Base-by-base conservation (phyloP, 345 rosid species). In the Lepidium africanum region DNA sequence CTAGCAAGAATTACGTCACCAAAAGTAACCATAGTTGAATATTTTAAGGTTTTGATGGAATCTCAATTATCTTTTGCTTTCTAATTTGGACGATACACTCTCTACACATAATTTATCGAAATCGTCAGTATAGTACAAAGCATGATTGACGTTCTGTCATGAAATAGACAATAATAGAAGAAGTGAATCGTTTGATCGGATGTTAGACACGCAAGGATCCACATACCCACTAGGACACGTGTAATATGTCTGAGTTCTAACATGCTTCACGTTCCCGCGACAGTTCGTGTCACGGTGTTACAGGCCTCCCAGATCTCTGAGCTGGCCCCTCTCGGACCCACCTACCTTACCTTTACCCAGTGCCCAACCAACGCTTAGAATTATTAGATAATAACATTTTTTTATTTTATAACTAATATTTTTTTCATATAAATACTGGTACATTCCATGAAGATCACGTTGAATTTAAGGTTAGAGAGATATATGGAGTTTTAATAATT, bases 191-290 rank as follows among this genome's bases (percentile, higher is more conserved):
- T n/a, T 40, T 12, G 66, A 39, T 58, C 46, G 27, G 35, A 72
- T 35, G 7, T 17, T 19, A 30, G 61, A 62, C 62, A 71, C 76
- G 64, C 42, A 59, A 67, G 42, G 37, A 36, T 16, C 54, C 40
- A 48, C 51, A 45, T 42, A 60, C 45, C 64, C 37, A 67, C 63
- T 45, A 45, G 58, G 73, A 74, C 78, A 67, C 78, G 78, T 67
- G 77, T 67, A 42, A 27, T 45, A 3, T 60, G 69, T 52, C 58
- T 14, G 37, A 60, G 15, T 37, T 60, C 78, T 74, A 73, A 74
- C 78, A 74, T 67, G 73, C 59, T 61, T 60, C 78, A 74, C 78
- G 73, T 67, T 67, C 45, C 52, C 27, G 37, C 58, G 61, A 59
- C 69, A 67, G 55, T 25, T 65, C 17, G 10, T 68, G 73, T 69